These are phyloP conservation scores for Saitozyma sp. DNA, from an alignment of 768 basidiomycete species.

Conservation along the genomic window DNA sequence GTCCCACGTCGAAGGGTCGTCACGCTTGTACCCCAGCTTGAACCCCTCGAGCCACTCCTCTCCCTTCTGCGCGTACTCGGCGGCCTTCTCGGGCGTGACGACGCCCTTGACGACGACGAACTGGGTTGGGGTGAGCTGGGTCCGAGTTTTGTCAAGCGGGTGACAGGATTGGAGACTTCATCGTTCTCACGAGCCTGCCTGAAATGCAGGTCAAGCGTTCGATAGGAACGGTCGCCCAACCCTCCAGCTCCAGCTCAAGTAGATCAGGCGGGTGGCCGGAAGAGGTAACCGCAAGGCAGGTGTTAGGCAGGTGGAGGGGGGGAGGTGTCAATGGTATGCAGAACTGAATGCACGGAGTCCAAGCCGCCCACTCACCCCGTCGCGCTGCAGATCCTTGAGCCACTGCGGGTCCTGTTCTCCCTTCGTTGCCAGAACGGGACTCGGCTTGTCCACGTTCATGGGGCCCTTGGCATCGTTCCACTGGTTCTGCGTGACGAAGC, in stretches of 20 bases:
- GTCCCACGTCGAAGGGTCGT: conserved; percentile 32
- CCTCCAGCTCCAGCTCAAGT: too few species aligned
- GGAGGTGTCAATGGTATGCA: too few species aligned
- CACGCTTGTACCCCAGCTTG: conserved; percentile 31
- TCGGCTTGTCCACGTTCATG: not conserved
- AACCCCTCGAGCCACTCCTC: conserved; percentile 34
- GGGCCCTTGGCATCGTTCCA: conserved; percentile 10
- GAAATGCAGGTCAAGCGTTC: not conserved
- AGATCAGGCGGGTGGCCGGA: too few species aligned
- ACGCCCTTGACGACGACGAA: conserved; percentile 8
- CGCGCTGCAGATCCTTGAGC: conserved; percentile 10
- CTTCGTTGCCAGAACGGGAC: not conserved
- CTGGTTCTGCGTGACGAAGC: conserved; percentile 1
- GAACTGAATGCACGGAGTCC: not conserved
- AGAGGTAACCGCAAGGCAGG: too few species aligned
- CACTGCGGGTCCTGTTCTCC: not conserved
- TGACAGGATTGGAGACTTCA: not conserved
- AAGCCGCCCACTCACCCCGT: conserved; percentile 1
- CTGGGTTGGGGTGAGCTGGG: not conserved
- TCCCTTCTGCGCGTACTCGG: conserved; percentile 26
- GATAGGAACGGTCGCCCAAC: not conserved
- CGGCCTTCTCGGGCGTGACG: conserved; percentile 3
- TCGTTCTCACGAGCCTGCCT: not conserved
- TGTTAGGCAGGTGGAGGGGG: too few species aligned
- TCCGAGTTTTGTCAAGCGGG: not conserved